Evolutionary conservation across 345 rosid genomes (phyloP), one percentile per base, ranked within the genome.

Genomic region (Combretum micranthum): DNA sequence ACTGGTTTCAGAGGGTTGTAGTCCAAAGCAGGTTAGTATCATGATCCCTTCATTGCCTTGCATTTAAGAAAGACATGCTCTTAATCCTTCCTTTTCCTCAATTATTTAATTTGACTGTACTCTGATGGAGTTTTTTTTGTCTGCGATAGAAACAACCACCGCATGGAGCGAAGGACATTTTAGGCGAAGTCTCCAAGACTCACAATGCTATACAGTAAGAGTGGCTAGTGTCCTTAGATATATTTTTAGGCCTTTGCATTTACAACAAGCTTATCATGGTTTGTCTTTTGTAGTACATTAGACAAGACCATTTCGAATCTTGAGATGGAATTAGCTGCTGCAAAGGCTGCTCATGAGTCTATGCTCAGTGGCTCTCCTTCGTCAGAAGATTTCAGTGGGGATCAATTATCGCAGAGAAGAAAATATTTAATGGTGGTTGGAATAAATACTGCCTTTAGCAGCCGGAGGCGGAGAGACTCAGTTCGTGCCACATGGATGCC

Each of bases 241-340:
- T 32, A 32, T 32, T 32, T 32, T 32, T 4, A 32, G 9, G 39
- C 9, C 39, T 7, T 32, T 7, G 5, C 9, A 32, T 32, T 32
- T 4, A 7, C 39, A 32, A 32, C 39, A 32, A 46, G 22, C 58
- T 65, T 48, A 69, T 66, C 18, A 12, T 23, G 13, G 23, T 63
- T 13, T 73, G 47, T 66, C 42, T 3, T 53, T 61, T 69, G 39
- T 49, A 92, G 99, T 70, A 79, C 86, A 48, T 69, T 92, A 79
- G 98, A 88, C 69, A 92, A 86, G 77, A 86, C 98, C 11, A 84
- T 92, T 58, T 92, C 97, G 9, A 92, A 72, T 75, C 77, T 92
- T 68, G 98, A 92, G 86, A 92, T 86, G 98, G 99, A 89, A 78
- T 70, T 88, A 68, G 99, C 96, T 47, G 96, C 97, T 52, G 96